Evolutionary conservation across 495 filamentous ascomycete species (phyloP).

Genomic region (Daldinia childiae): DNA sequence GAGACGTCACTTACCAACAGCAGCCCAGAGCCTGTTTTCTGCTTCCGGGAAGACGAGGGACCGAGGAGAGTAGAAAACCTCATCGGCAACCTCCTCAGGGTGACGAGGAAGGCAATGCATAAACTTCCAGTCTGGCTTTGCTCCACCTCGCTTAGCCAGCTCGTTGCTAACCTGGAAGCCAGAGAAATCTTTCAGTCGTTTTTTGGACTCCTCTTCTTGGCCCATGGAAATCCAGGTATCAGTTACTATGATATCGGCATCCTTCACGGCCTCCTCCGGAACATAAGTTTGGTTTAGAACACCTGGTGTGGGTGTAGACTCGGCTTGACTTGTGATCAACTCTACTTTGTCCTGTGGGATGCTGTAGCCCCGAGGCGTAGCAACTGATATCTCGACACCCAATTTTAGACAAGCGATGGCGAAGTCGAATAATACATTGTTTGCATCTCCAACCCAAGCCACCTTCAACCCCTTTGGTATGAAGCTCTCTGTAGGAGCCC

Average conservation of each 20-base stretch:
- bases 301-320: conserved; percentile 66
- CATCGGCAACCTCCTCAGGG: conserved; percentile 90
- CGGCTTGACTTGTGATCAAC: conserved; percentile 69
- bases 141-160: conserved; percentile 83
- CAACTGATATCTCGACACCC: conserved; percentile 84
- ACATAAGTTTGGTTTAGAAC: conserved; percentile 75
- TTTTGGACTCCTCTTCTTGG: conserved; percentile 83
- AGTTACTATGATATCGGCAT: conserved; percentile 89
- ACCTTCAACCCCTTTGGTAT: conserved; percentile 85
- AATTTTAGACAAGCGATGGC: conserved; percentile 86
- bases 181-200: conserved; percentile 79
- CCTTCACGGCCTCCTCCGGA: conserved; percentile 88
- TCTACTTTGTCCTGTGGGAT: conserved; percentile 76
- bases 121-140: conserved; percentile 91
- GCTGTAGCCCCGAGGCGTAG: conserved; percentile 82
- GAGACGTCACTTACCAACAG: conserved; percentile 64
- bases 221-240: conserved; percentile 99
- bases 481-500: conserved; percentile 55
- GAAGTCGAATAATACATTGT: conserved; percentile 95
- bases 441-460: conserved; percentile 96
- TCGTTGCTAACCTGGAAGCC: conserved; percentile 91
- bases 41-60: conserved; percentile 92
- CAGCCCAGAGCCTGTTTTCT: conserved; percentile 93
- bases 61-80: conserved; percentile 85
- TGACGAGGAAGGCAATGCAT: conserved; percentile 99